Evolutionary conservation across 1,284 basidiomycete genomes (phyloP).

Genomic region (Ganoderma boninense): DNA sequence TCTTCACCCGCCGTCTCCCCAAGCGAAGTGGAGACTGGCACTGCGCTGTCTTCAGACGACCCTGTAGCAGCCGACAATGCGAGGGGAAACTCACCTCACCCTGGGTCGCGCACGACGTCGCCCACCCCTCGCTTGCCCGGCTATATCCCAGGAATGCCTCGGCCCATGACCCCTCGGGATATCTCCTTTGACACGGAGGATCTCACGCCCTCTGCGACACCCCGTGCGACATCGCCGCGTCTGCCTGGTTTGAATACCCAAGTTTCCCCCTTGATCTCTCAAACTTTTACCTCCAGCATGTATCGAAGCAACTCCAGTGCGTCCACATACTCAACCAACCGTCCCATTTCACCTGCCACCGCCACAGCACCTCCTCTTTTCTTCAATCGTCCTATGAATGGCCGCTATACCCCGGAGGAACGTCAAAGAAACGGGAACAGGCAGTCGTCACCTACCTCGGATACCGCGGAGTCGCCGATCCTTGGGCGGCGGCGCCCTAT

Average conservation of each 20-base stretch:
- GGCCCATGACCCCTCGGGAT: conserved; percentile 84
- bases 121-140: conserved; percentile 76
- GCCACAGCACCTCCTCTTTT: conserved; percentile 55
- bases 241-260: conserved; percentile 44
- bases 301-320: conserved; percentile 61
- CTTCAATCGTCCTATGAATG: conserved; percentile 66
- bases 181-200: conserved; percentile 67
- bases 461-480: conserved; percentile 56
- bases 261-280: conserved; percentile 40
- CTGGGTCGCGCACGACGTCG: conserved; percentile 52
- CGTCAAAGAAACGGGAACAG: conserved; percentile 41
- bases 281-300: conserved; percentile 47
- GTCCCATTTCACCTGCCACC: conserved; percentile 55
- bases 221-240: conserved; percentile 75
- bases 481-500: conserved; percentile 66
- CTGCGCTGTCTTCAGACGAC: conserved; percentile 73
- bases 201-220: conserved; percentile 75
- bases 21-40: conserved; percentile 58
- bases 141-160: conserved; percentile 88
- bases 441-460: conserved; percentile 36
- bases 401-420: conserved; percentile 66
- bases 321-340: conserved; percentile 50
- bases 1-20: conserved; percentile 35
- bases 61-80: conserved; percentile 55
- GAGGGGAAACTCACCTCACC: conserved; percentile 56